Conservation (phyloP, 108 stramenopile genomes). For the Conticribra weissflogii region DNA sequence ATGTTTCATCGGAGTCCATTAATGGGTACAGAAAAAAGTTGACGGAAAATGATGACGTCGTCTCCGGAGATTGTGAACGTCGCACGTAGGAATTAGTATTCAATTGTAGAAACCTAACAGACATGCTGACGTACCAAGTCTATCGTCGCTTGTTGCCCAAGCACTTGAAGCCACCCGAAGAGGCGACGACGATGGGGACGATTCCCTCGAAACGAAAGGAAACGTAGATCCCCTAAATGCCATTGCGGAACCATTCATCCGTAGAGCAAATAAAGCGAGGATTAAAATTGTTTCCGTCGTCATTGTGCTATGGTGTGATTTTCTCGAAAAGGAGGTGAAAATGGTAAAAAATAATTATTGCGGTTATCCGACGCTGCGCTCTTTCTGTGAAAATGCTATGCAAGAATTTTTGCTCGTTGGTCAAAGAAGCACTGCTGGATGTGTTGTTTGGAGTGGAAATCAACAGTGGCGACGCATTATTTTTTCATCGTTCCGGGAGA, state of each 20-base stretch:
- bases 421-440: too few species aligned
- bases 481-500: too few species aligned
- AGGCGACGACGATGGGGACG: slow-evolving; percentile 23
- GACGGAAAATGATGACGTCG: not conserved
- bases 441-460: too few species aligned
- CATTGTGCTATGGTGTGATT: slow-evolving; percentile 12
- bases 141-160: slow-evolving; percentile 45
- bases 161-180: slow-evolving; percentile 29
- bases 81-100: not conserved
- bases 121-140: slow-evolving; percentile 11
- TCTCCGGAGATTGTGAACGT: not conserved
- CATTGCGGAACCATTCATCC: not conserved
- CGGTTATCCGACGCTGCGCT: too few species aligned
- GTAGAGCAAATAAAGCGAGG: not conserved
- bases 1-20: too few species aligned
- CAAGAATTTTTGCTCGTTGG: too few species aligned
- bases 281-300: not conserved
- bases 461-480: too few species aligned
- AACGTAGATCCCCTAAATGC: slow-evolving; percentile 14
- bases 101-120: not conserved
- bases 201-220: slow-evolving; percentile 9
- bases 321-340: too few species aligned
- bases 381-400: too few species aligned
- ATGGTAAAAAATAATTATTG: too few species aligned
- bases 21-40: not conserved